Evolutionary conservation across 2,329 filamentous ascomycete species (phyloP).

Genomic region (Botryotinia globosa): DNA sequence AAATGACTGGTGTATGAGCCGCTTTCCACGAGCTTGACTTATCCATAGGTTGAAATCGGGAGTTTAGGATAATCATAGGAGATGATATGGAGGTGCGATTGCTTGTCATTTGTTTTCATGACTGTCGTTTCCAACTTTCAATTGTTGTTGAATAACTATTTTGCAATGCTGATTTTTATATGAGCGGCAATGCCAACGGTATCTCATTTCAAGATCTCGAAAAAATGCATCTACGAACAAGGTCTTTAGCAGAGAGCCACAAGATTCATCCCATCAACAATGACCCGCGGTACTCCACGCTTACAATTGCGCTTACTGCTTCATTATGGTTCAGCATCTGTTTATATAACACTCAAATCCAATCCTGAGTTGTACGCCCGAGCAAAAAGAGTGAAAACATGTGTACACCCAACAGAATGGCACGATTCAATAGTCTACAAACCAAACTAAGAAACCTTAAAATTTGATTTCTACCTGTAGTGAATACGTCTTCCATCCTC

Average conservation of each 20-base stretch:
- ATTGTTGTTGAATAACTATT: not conserved
- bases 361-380: not conserved
- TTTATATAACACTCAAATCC: not conserved
- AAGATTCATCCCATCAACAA: not conserved
- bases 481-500: no score
- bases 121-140: not conserved
- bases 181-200: not conserved
- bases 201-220: no score
- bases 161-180: not conserved
- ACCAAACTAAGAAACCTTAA: no score
- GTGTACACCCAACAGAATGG: not conserved
- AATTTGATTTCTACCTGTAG: no score
- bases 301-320: no score
- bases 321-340: not conserved
- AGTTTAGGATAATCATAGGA: not conserved
- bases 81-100: not conserved
- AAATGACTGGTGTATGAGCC: no score
- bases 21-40: not conserved
- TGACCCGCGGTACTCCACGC: no score
- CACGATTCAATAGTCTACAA: not conserved
- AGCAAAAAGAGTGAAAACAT: not conserved
- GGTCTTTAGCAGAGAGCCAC: no score
- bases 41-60: fast-evolving
- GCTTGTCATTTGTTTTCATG: fast-evolving
- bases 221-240: fast-evolving